Conservation (phyloP, 116 monocot genomes). For the Cymodocea nodosa region DNA sequence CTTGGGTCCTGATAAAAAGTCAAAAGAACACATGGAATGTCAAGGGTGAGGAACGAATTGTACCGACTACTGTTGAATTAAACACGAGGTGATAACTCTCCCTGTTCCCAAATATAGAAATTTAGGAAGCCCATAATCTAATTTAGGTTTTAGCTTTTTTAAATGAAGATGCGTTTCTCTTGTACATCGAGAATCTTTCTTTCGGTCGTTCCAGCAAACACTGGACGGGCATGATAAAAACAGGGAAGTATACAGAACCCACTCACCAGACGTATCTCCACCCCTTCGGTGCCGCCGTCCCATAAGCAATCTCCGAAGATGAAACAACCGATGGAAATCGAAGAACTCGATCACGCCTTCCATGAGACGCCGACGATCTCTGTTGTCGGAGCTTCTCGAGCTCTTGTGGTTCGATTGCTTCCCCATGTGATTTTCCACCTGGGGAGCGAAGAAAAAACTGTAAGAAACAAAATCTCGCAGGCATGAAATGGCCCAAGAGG, state of each 20-base stretch:
- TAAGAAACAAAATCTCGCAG: too few species aligned
- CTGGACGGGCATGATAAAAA: neutral
- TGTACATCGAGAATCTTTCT: neutral
- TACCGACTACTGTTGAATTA: too few species aligned
- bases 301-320: slow-evolving; percentile 2
- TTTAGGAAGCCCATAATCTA: neutral
- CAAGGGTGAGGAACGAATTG: too few species aligned
- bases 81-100: neutral
- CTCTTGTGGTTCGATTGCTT: neutral
- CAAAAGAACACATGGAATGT: neutral
- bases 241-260: neutral
- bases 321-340: slow-evolving; percentile 10
- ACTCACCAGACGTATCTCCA: neutral
- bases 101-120: neutral
- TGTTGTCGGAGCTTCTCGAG: neutral
- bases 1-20: neutral
- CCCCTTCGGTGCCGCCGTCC: slow-evolving; percentile 1
- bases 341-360: slow-evolving; percentile 14
- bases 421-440: neutral
- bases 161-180: too few species aligned
- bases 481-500: too few species aligned
- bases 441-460: too few species aligned
- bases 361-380: slow-evolving; percentile 4
- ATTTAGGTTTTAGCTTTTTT: too few species aligned
- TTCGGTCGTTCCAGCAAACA: neutral